These are phyloP conservation scores for Balansia obtecta DNA, from an alignment of 2,329 filamentous ascomycete genomes.

Conservation along the genomic window DNA sequence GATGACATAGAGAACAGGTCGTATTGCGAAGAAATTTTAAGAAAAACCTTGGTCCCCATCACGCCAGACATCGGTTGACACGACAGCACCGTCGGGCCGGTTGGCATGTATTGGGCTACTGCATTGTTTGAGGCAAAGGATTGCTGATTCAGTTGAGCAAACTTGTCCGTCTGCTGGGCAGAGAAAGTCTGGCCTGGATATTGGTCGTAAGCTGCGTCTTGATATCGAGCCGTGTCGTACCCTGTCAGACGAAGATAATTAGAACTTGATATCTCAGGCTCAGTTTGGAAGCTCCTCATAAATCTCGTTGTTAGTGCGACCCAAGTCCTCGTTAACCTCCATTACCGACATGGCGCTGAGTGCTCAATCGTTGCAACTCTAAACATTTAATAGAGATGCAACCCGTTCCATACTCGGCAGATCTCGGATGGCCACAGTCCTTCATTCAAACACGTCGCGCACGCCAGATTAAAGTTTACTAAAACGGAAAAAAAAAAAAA, in stretches of 20 bases:
- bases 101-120: slow-evolving; percentile 53
- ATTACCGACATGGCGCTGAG: no score
- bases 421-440: no score
- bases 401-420: no score
- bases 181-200: slow-evolving; percentile 37
- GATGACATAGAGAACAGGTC: slow-evolving; percentile 51
- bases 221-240: slow-evolving; percentile 49
- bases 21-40: slow-evolving; percentile 65
- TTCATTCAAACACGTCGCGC: no score
- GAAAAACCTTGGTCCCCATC: slow-evolving; percentile 56
- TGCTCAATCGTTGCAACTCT: no score
- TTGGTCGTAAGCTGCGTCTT: slow-evolving; percentile 41
- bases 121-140: slow-evolving; percentile 49
- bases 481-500: background rate
- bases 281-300: background rate
- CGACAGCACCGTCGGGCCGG: slow-evolving; percentile 49
- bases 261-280: slow-evolving; percentile 1
- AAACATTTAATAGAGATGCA: no score
- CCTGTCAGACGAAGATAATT: slow-evolving; percentile 26
- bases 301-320: background rate
- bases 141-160: slow-evolving; percentile 39
- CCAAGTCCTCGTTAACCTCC: no score
- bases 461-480: background rate
- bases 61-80: slow-evolving; percentile 57
- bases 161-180: slow-evolving; percentile 36